Conservation (phyloP, 805 yeast species). For the Zygoascus flipseniorum region DNA sequence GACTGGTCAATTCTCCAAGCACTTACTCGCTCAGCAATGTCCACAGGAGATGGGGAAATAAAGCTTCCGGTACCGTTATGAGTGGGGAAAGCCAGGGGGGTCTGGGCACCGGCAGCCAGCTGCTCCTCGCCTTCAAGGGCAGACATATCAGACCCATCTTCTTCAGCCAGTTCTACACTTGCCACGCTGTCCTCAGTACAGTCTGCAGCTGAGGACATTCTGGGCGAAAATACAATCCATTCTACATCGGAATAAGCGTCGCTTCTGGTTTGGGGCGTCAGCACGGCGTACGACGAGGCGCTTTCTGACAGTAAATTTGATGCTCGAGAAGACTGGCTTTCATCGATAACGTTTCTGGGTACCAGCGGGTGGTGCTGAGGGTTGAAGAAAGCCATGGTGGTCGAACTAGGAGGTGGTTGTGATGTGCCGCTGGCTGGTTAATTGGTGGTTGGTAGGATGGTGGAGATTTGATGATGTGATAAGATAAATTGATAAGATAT, state of each 20-base stretch:
- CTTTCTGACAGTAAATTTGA: neutral
- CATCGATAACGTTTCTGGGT: slow-evolving; percentile 1
- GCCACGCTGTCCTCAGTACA: slow-evolving; percentile 1
- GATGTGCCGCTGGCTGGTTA: neutral
- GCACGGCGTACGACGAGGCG: neutral
- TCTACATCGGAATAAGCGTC: slow-evolving; percentile 18
- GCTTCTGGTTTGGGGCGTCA: slow-evolving; percentile 9
- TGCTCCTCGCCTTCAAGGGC: slow-evolving; percentile 1
- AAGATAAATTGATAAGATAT: neutral
- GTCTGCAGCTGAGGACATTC: slow-evolving; percentile 8
- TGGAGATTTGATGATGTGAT: neutral
- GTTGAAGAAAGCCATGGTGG: neutral
- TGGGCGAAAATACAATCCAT: slow-evolving; percentile 34
- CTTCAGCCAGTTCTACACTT: neutral
- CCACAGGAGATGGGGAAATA: slow-evolving; percentile 16
- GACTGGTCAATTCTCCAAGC: slow-evolving; percentile 35
- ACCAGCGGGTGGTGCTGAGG: slow-evolving; percentile 13
- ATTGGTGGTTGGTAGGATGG: neutral
- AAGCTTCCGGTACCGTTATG: slow-evolving; percentile 31
- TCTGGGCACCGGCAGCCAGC: slow-evolving; percentile 11
- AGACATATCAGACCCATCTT: slow-evolving; percentile 1
- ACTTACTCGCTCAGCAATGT: slow-evolving; percentile 30
- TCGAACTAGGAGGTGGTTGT: neutral
- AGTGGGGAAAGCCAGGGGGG: slow-evolving; percentile 26
- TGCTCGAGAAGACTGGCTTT: neutral